Conservation (phyloP, 108 stramenopile genomes). For the Stephanodiscus minutulus region DNA sequence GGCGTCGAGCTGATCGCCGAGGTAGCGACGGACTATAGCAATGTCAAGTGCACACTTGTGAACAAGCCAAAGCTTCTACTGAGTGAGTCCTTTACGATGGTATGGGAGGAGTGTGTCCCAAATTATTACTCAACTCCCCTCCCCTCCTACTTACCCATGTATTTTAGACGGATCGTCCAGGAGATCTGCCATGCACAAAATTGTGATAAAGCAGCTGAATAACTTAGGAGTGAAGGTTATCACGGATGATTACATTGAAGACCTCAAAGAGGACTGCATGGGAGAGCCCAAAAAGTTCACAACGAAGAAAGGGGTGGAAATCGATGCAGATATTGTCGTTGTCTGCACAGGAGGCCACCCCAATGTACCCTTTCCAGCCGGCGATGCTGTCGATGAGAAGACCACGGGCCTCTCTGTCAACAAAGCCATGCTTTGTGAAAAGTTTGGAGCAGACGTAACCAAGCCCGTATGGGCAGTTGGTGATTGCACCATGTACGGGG, state of each 20-base stretch:
- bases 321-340: conserved; percentile 26
- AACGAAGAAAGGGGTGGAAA: conserved; percentile 25
- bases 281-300: conserved; percentile 24
- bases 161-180: conserved; percentile 16
- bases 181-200: conserved; percentile 23
- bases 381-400: conserved; percentile 12
- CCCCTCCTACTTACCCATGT: neutral
- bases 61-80: conserved; percentile 24
- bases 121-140: too few relatives aligned
- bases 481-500: conserved; percentile 20
- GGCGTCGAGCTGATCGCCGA: conserved; percentile 18
- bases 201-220: conserved; percentile 28
- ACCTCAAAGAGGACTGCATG: conserved; percentile 14
- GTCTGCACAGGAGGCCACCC: conserved; percentile 17
- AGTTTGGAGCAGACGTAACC: conserved; percentile 6
- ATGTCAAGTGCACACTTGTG: conserved; percentile 24
- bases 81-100: conserved; percentile 5
- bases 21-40: conserved; percentile 15
- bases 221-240: conserved; percentile 23
- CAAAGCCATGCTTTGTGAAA: conserved; percentile 22
- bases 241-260: conserved; percentile 28
- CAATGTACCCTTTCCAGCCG: conserved; percentile 20
- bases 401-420: conserved; percentile 18
- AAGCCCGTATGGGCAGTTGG: conserved; percentile 34
- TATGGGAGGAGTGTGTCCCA: too few relatives aligned